phyloP scores from a whole-genome alignment of 495 filamentous ascomycete genomes.

The Daldinia decipiens region DNA sequence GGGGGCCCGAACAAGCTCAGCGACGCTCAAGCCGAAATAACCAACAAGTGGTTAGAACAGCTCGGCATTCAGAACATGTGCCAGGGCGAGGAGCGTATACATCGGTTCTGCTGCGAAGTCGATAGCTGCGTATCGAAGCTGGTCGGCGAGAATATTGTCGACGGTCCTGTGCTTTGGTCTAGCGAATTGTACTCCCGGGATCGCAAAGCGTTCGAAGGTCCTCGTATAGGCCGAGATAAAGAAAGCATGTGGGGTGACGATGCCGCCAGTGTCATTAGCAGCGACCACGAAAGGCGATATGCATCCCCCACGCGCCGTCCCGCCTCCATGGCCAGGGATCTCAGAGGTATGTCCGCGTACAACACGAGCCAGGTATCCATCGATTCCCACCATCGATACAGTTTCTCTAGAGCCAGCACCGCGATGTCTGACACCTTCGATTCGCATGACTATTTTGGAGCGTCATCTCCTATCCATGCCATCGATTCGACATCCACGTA shows the following conservation, averaged over 20 bases:
- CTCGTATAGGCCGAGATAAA: conserved; percentile 54
- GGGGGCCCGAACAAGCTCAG: conserved; percentile 93
- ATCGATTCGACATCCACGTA: conserved; percentile 85
- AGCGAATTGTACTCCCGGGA: conserved; percentile 88
- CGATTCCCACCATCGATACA: conserved; percentile 70
- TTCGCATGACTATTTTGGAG: conserved; percentile 74
- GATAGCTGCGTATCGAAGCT: conserved; percentile 87
- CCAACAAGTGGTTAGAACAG: conserved; percentile 82
- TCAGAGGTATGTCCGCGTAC: conserved; percentile 63
- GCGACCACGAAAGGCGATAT: conserved; percentile 59
- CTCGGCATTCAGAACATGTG: conserved; percentile 92
- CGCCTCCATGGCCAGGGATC: conserved; percentile 54
- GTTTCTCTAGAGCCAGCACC: conserved; percentile 63
- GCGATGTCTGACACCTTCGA: conserved; percentile 72
- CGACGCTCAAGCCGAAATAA: conserved; percentile 94
- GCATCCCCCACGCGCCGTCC: conserved; percentile 49
- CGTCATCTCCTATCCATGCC: conserved; percentile 73
- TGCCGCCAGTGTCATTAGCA: conserved; percentile 66
- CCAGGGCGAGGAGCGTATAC: conserved; percentile 93
- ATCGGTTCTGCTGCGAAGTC: conserved; percentile 91
- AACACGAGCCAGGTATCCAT: conserved; percentile 73
- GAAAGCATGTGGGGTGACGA: conserved; percentile 61
- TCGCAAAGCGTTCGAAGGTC: conserved; percentile 77
- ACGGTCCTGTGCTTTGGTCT: conserved; percentile 91
- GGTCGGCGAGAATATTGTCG: conserved; percentile 84